Conservation (phyloP, 2,329 filamentous ascomycete genomes). For the Fusarium lateritium region DNA sequence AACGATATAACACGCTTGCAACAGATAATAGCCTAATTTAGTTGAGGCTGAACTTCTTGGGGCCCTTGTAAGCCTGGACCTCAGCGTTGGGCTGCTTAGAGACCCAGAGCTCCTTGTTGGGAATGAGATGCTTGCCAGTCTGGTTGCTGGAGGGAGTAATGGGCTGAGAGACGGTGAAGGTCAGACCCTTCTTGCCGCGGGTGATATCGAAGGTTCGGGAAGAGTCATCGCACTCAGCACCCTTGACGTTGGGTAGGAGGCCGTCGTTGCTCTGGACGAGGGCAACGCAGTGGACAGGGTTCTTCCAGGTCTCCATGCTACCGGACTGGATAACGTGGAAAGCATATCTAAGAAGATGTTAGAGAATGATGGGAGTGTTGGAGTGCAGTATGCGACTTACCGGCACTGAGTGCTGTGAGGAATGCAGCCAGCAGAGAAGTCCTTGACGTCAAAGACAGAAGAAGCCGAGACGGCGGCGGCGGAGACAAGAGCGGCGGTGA, state of each 20-base stretch:
- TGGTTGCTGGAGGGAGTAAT: constrained; percentile 47
- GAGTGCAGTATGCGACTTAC: background rate
- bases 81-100: constrained; percentile 38
- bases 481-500: constrained; percentile 25
- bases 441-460: constrained; percentile 18
- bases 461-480: constrained; percentile 18
- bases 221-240: constrained; percentile 49
- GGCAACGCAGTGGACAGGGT: constrained; percentile 43
- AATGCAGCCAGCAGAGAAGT: constrained; percentile 32
- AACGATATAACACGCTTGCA: too few species aligned
- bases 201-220: constrained; percentile 50
- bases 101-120: constrained; percentile 27
- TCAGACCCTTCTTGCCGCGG: constrained; percentile 45
- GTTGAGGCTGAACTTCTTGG: constrained; percentile 31
- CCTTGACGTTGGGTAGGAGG: constrained; percentile 51
- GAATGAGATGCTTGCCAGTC: constrained; percentile 48
- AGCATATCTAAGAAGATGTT: constrained; percentile 9
- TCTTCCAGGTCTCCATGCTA: constrained; percentile 47
- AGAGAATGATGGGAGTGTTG: background rate
- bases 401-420: constrained; percentile 29
- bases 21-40: background rate
- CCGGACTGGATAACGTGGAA: constrained; percentile 36
- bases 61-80: constrained; percentile 51
- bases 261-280: constrained; percentile 39
- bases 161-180: constrained; percentile 49